Conservation (phyloP, 1,284 basidiomycete species). For the Microbotryum silenes-acaulis region DNA sequence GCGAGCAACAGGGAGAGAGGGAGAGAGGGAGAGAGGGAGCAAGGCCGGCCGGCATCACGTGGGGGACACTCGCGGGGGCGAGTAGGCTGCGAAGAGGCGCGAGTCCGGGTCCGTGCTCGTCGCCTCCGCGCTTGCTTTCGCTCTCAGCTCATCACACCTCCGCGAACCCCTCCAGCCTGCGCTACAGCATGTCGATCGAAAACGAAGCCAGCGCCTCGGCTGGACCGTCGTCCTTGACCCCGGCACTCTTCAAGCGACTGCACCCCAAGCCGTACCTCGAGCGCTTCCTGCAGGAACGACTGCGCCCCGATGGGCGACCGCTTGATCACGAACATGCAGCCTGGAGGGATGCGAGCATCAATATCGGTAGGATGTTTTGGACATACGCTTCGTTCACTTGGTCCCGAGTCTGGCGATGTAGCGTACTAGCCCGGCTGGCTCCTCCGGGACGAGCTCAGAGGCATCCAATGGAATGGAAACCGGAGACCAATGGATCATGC, state of each 20-base stretch:
- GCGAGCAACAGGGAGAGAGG: too few species aligned
- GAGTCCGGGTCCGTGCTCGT: too few species aligned
- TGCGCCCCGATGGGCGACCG: slow-evolving; percentile 67
- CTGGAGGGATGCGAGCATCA: slow-evolving; percentile 62
- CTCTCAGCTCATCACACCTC: too few species aligned
- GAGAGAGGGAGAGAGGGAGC: too few species aligned
- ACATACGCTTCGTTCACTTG: neutral
- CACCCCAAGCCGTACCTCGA: slow-evolving; percentile 73
- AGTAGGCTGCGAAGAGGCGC: too few species aligned
- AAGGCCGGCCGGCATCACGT: too few species aligned
- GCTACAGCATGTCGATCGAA: too few species aligned
- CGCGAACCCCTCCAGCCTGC: too few species aligned
- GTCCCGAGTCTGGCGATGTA: neutral
- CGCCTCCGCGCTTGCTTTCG: too few species aligned
- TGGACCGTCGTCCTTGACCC: slow-evolving; percentile 19
- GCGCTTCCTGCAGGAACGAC: slow-evolving; percentile 61
- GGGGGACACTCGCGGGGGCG: too few species aligned
- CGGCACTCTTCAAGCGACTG: slow-evolving; percentile 65
- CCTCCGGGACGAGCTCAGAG: neutral
- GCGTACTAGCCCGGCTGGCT: neutral
- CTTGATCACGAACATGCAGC: slow-evolving; percentile 30
- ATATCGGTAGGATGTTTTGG: slow-evolving; percentile 54
- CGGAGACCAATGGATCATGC: neutral
- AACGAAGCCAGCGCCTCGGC: too few species aligned
- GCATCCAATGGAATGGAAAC: too few species aligned